Conservation (phyloP, 495 filamentous ascomycete species). For the Penicillium alfredii region DNA sequence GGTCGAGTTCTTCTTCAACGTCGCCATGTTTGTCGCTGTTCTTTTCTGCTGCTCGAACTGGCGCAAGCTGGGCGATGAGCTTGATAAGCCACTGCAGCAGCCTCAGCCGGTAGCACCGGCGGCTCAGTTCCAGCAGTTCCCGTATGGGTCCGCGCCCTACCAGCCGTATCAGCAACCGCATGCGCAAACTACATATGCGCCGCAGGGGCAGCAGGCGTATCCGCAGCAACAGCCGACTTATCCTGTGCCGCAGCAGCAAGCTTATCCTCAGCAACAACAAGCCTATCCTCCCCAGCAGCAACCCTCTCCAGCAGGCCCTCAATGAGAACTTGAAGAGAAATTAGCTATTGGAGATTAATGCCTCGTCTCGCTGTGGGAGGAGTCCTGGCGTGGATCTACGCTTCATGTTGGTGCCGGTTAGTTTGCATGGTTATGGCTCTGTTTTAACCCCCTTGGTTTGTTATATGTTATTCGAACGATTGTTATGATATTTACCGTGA, state of each 20-base stretch:
- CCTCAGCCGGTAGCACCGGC: too few species aligned
- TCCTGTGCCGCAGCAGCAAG: conserved; percentile 1
- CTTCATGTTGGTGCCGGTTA: too few species aligned
- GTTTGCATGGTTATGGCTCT: too few species aligned
- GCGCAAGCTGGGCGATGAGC: conserved; percentile 8
- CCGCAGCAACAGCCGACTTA: conserved; percentile 1
- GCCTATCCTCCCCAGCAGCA: conserved; percentile 3
- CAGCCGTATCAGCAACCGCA: conserved; percentile 4
- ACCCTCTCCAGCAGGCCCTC: background rate
- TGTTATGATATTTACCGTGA: too few species aligned
- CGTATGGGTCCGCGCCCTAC: conserved; percentile 3
- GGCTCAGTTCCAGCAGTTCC: conserved; percentile 6
- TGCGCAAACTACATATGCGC: too few species aligned
- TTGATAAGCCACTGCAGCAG: conserved; percentile 5
- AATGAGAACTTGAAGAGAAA: background rate
- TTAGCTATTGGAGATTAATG: background rate
- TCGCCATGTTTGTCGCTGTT: conserved; percentile 21
- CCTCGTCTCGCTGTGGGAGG: too few species aligned
- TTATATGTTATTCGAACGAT: too few species aligned
- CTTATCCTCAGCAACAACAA: conserved; percentile 2
- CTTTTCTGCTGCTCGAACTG: conserved; percentile 18
- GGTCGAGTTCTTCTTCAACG: conserved; percentile 15
- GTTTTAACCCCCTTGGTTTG: too few species aligned
- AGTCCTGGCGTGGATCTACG: too few species aligned
- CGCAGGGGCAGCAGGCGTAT: background rate